Evolutionary conservation across 2,329 filamentous ascomycete genomes (phyloP), one percentile per base, ranked within the genome.

Genomic region (Aureobasidium mangrovei): DNA sequence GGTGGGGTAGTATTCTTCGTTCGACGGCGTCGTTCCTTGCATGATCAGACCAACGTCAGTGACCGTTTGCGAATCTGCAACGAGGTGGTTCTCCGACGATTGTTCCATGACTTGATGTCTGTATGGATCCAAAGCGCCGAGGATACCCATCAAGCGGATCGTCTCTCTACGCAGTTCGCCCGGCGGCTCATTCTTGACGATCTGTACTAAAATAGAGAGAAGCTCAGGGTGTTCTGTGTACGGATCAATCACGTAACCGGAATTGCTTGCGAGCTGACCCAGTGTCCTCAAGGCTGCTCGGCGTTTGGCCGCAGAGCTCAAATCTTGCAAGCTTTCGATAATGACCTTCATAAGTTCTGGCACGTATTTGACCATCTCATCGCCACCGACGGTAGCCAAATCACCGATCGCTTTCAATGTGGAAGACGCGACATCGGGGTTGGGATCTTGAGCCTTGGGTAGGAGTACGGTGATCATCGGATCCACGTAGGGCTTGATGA

Each of bases 41-140:
- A 98, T 98, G 77, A 98, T 97, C 31, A 98, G 78, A 3, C 91
- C 93, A 43, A 98, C 94, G 69, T 98, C 93, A 0, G 91, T 95
- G 63, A 95, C 77, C 7, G 76, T 74, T 60, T 84, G 78, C n/a
- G 80, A 76, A 65, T 85, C 82, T 43, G 82, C 75, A 53, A 80
- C 77, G 45, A 83, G 80, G 64, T 93, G 87, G 59, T 85, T 81
- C 65, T 96, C 91, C 0, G 90, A 89, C 2, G 84, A 86, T 59
- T 85, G 83, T 69, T 97, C 91, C 67, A 94, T 88, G 51, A 95
- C 90, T 74, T 95, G 88, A 66, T 96, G 89, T 66, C 91, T 93
- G 70, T 98, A 97, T 0, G 93, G 93, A 68, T 98, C 94, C 33
- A 98, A 73, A 39, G 93, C 93, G 58, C 93, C 93, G 10, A 98